Evolutionary conservation across 495 filamentous ascomycete genomes (phyloP), one percentile per base, ranked within the genome.

Genomic region (Lichina pygmaea): DNA sequence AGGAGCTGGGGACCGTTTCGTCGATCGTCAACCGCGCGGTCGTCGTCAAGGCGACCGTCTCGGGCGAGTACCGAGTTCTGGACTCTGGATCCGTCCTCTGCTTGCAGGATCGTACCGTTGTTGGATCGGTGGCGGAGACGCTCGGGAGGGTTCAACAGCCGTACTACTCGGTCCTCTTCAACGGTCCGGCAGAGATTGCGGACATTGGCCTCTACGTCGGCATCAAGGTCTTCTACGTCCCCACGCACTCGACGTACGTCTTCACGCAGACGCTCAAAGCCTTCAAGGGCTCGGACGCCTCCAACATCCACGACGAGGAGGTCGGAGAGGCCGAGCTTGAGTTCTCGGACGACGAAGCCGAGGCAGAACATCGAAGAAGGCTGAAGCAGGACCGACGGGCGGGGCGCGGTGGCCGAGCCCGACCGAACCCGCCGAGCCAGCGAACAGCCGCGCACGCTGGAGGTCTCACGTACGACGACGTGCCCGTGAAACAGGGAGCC

Each of bases 311-410:
- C 55, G 89, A 97, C 51, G 89, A 97, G 54, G 86, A 94, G 59
- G 66, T 83, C n/a, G 70, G 60, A 2, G 78, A 77, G 24, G 77
- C 84, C 12, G 86, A 94, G 54, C 67, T 81, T 33, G 89, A 94
- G 53, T 95, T 94, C 54, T 93, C 85, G 0, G 89, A 95, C 51
- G 89, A 97, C 50, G 89, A 95, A 61, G 78, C 78, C 16, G 89
- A 95, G 57, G 76, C 75, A 7, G 81, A 85, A 52, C 71, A 81
- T 55, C 91, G 78, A 63, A 62, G 65, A 43, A 52, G 61, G 51
- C 52, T 63, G 4, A 79, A 73, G 53, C 55, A 76, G 56, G 68
- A 67, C 51, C 54, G 64, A 46, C 57, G 68, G 46, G 63, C 65
- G 50, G 68, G 58, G 56, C 46, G 46, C 42, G 47, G 12, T 41